Percentiles rank a stretch among this genome's conserved stretches.
Evolutionary conservation across 2,329 filamentous ascomycete species (phyloP).

Genomic region (Aspergillus melleus): DNA sequence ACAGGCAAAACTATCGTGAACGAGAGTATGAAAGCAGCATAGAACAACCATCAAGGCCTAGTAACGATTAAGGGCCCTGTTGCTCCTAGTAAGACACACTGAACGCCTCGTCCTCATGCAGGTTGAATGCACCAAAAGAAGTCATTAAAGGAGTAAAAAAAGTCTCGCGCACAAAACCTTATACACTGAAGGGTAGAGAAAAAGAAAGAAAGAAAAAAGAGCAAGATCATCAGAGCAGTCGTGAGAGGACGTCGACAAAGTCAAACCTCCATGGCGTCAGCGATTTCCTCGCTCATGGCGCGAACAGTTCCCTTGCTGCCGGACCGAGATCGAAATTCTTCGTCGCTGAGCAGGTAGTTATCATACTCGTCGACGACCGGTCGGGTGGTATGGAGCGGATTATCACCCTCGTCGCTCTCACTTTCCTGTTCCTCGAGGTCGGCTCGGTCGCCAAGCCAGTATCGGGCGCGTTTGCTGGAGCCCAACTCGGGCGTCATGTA

Average conservation of each 20-base stretch:
- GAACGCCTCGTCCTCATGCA: slow-evolving; percentile 26
- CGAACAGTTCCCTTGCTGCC: slow-evolving; percentile 48
- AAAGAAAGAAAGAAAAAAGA: neutral
- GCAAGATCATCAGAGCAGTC: slow-evolving; percentile 17
- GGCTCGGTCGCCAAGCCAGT: slow-evolving; percentile 76
- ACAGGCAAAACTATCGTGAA: neutral
- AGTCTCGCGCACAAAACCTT: slow-evolving; percentile 10
- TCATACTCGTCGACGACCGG: slow-evolving; percentile 42
- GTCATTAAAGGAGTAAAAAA: slow-evolving; percentile 10
- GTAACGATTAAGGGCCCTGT: slow-evolving; percentile 29
- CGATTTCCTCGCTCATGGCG: slow-evolving; percentile 55
- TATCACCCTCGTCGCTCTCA: slow-evolving; percentile 41
- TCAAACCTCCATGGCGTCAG: slow-evolving; percentile 55
- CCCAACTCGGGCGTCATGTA: slow-evolving; percentile 54
- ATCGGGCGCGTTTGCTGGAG: slow-evolving; percentile 77
- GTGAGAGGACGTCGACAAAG: slow-evolving; percentile 12
- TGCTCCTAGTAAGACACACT: slow-evolving; percentile 11
- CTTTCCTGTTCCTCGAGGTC: slow-evolving; percentile 44
- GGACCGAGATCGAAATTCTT: slow-evolving; percentile 40
- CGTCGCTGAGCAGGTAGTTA: slow-evolving; percentile 47
- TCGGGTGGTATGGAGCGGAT: slow-evolving; percentile 16
- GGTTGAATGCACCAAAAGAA: slow-evolving; percentile 23
- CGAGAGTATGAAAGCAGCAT: neutral
- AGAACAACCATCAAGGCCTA: slow-evolving; percentile 1
- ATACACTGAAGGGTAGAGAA: slow-evolving; percentile 19